Evolutionary conservation across 2,329 filamentous ascomycete species (phyloP), one percentile per base, ranked within the genome.

Genomic region (Fusarium sp.): DNA sequence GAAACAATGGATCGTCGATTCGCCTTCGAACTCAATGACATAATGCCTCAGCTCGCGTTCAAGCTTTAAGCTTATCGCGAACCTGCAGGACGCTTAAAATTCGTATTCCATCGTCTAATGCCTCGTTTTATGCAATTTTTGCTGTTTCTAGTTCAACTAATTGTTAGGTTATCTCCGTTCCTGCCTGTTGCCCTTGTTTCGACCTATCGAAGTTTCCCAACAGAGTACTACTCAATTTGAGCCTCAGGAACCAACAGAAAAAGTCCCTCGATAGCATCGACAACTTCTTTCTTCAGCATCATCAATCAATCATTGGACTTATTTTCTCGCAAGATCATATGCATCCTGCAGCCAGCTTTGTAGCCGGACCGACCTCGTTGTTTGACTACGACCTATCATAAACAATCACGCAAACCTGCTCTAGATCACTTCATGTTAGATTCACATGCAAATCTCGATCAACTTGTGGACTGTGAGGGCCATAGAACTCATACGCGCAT

Each of bases 291-390:
- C 24, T 22, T 52, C 28, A 22, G 34, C 5, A 41, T 56, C 10
- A 9, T 15, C 32, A 20, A 20, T 7, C 26, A 57, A n/a, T 30
- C 30, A 63, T 51, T 50, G 28, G 42, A 8, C 32, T 22, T 39
- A 17, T 28, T 17, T 36, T 32, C 14, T 8, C 22, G 28, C 22
- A 17, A 22, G 15, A 26, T 12, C 12, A 10, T 17, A 45, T 28
- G 22, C 30, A 12, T 18, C 24, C 9, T 24, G 42, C 28, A 56
- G 38, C 32, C 50, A 26, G 28, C 24, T 36, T 6, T 32, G 32
- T 12, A 57, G 45, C 42, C 66, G 62, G 70, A 18, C 71, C 71
- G 70, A 73, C 41, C 48, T 54, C 24, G 26, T 47, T 28, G n/a
- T 51, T 26, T 17, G 26, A 28, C 11, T 7, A 17, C 28, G 12